phyloP scores from a whole-genome alignment of 139 green algal species.

The Mychonastes homosphaera region DNA sequence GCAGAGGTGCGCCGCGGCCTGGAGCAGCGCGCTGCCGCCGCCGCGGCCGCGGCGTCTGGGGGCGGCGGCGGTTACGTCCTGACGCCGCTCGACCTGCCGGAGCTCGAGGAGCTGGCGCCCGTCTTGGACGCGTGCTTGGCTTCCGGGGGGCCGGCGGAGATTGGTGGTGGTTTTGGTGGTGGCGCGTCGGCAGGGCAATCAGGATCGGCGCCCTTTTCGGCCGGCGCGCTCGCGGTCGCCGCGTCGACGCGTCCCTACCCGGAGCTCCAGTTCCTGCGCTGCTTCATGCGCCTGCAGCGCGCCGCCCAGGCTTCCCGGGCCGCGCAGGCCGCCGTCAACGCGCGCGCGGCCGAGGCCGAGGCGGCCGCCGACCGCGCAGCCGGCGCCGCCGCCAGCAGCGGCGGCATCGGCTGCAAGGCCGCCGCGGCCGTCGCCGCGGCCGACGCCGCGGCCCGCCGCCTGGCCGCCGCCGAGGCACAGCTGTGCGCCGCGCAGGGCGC shows the following conservation, averaged over 20 bases:
- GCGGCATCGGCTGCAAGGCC: slow-evolving; percentile 13
- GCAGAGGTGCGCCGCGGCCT: slow-evolving; percentile 12
- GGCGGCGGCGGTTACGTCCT: not conserved
- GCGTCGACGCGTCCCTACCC: not conserved
- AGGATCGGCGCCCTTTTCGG: too few species aligned
- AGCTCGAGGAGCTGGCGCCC: slow-evolving; percentile 20
- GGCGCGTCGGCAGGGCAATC: slow-evolving; percentile 9
- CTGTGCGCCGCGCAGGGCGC: slow-evolving; percentile 1
- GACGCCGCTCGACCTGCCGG: slow-evolving; percentile 19
- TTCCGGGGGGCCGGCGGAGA: not conserved
- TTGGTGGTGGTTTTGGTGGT: slow-evolving; percentile 4
- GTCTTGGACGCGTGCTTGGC: slow-evolving; percentile 6
- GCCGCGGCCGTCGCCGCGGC: not conserved
- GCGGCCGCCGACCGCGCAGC: not conserved
- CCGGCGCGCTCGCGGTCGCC: slow-evolving; percentile 9
- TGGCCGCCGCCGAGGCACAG: slow-evolving; percentile 2
- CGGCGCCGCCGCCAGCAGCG: not conserved
- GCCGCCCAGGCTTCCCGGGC: slow-evolving; percentile 1
- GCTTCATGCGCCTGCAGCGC: slow-evolving; percentile 3
- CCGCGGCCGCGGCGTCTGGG: not conserved
- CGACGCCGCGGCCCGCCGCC: not conserved
- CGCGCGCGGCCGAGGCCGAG: not conserved
- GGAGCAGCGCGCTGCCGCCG: not conserved
- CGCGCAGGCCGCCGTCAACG: too few species aligned
- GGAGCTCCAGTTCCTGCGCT: slow-evolving; percentile 11